A percentile compares a stretch with the other conserved stretches of the same genome.
Conservation (phyloP, 2,329 filamentous ascomycete genomes). For the Claviceps spartinae region DNA sequence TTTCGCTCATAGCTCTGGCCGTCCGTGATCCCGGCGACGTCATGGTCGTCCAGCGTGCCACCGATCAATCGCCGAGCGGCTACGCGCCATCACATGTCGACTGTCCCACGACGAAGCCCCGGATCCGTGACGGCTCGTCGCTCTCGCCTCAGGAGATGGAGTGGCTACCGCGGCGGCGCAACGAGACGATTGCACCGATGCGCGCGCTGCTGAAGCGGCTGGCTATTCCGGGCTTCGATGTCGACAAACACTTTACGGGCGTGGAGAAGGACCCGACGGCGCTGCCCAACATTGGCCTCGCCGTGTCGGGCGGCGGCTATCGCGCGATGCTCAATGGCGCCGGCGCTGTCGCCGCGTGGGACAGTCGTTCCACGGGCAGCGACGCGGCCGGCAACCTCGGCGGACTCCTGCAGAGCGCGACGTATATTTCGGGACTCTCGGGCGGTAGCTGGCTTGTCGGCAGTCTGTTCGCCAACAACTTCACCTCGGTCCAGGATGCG, state of each 20-base stretch:
- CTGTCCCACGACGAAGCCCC: slow-evolving; percentile 58
- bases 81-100: slow-evolving; percentile 57
- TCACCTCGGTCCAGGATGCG: slow-evolving; percentile 41
- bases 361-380: slow-evolving; percentile 47
- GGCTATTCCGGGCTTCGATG: slow-evolving; percentile 67
- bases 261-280: slow-evolving; percentile 18
- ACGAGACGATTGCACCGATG: slow-evolving; percentile 64
- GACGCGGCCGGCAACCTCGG: slow-evolving; percentile 51
- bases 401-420: slow-evolving; percentile 66
- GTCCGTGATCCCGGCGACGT: slow-evolving; percentile 6
- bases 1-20: neutral
- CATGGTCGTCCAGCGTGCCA: slow-evolving; percentile 12
- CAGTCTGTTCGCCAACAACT: slow-evolving; percentile 76
- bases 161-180: slow-evolving; percentile 61
- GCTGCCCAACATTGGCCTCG: slow-evolving; percentile 53
- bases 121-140: slow-evolving; percentile 45
- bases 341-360: slow-evolving; percentile 67
- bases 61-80: slow-evolving; percentile 27
- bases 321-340: slow-evolving; percentile 75
- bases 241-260: slow-evolving; percentile 49
- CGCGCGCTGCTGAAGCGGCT: slow-evolving; percentile 56
- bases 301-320: slow-evolving; percentile 74
- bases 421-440: slow-evolving; percentile 68
- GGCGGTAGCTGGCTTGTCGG: slow-evolving; percentile 77
- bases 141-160: slow-evolving; percentile 57